Base-by-base conservation (phyloP, 139 green algal species). In the Chlamydomonas applanata region DNA sequence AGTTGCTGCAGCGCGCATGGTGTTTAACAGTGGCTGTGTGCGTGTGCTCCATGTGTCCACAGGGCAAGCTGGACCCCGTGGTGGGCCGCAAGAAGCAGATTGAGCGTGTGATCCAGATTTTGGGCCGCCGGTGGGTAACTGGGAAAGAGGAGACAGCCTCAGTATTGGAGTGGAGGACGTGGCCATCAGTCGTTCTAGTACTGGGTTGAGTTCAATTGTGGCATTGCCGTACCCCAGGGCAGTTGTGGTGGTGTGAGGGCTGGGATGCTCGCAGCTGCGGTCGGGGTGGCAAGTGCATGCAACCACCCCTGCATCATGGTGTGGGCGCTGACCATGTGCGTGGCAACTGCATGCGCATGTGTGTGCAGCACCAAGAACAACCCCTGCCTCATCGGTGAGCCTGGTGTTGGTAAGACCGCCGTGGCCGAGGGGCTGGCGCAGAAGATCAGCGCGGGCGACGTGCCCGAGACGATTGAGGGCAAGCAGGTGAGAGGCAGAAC, bases 381-480 rank as follows among this genome's bases (percentile, higher is more conserved):
- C 88, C 95, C 95, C 24, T 99, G 95, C 87, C 89, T 99, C 2
- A 97, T 99, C 63, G 96, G 96, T 33, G 96, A 99, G 89, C 96
- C 96, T 14, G 95, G 95, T 64, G 96, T 99, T 30, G 96, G 96
- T 68, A 99, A 99, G 88, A 98, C 96, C 7, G 96, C 96, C 27
- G 95, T 99, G 79, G 93, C 95, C 29, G 96, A 99, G 90, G 96
- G 96, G 57, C 90, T 99, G 64, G 96, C 96, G 14, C 94, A 98
- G 86, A 89, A 89, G 73, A 99, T 99, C 75, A 89, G 91, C 35
- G 82, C 73, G 24, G 93, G 93, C n/a, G 93, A 99, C 77, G 93
- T 98, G 52, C 96, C 96, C 3, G 96, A 99, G 91, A 99, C 96
- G 14, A 97, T 99, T 71, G 96, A 99, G 88, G 96, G 94, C 84